Evolutionary conservation across 306 rosid genomes (phyloP).

Genomic region (Cicer bijugum): DNA sequence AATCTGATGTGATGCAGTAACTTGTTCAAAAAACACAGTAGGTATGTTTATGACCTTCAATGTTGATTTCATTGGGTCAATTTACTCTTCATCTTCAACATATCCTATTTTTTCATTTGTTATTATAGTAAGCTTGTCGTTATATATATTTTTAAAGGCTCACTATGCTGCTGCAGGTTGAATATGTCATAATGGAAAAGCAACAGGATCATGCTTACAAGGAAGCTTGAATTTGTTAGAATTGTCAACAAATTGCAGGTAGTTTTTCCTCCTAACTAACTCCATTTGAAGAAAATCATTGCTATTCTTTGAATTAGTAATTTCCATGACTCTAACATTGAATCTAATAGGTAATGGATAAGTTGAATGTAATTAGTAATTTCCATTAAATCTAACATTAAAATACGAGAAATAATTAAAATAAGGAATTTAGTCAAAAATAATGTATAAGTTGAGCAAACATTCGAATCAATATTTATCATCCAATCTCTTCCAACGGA

Average conservation of each 20-base stretch:
- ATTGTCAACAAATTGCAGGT: no score
- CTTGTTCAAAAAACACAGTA: slow-evolving; percentile 89
- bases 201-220: slow-evolving; percentile 77
- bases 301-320: no score
- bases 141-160: not conserved
- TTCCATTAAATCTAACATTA: no score
- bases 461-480: no score
- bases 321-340: no score
- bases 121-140: slow-evolving; percentile 7
- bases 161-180: slow-evolving; percentile 63
- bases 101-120: slow-evolving; percentile 31
- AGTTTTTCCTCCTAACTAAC: no score
- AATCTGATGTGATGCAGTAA: slow-evolving; percentile 98
- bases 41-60: slow-evolving; percentile 52
- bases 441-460: no score
- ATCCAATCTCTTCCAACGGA: no score
- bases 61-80: slow-evolving; percentile 1
- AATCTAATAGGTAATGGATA: not conserved
- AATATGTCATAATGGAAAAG: slow-evolving; percentile 83
- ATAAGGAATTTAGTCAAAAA: no score
- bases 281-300: no score
- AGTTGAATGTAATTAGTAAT: no score
- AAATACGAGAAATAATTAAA: no score
- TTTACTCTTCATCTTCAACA: slow-evolving; percentile 10
- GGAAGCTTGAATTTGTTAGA: slow-evolving; percentile 56